Conservation (phyloP, 495 filamentous ascomycete species). For the Xylaria curta region DNA sequence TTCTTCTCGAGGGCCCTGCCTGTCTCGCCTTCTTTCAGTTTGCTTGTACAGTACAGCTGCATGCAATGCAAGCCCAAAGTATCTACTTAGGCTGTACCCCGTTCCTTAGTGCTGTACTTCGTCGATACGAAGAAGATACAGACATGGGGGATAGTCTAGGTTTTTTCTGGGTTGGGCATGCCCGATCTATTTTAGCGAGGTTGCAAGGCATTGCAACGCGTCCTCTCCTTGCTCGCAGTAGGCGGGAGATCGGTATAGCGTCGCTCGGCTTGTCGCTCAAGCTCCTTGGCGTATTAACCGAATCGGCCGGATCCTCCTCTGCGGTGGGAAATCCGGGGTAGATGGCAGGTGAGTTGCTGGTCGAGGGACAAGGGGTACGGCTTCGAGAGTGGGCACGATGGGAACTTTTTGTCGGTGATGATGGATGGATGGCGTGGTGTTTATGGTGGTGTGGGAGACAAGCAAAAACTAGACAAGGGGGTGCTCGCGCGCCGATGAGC, state of each 20-base stretch:
- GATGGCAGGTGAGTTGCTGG: background rate
- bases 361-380: conserved; percentile 6
- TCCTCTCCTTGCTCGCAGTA: conserved; percentile 22
- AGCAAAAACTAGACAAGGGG: conserved; percentile 43
- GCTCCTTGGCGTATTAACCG: conserved; percentile 15
- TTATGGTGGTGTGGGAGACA: conserved; percentile 41
- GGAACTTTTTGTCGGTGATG: conserved; percentile 6
- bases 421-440: conserved; percentile 21
- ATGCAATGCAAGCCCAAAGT: conserved; percentile 13
- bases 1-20: background rate
- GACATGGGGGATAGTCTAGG: conserved; percentile 22
- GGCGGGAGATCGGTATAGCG: conserved; percentile 25
- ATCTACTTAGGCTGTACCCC: conserved; percentile 16
- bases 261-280: background rate
- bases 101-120: conserved; percentile 16
- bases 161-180: conserved; percentile 19
- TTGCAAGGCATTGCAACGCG: conserved; percentile 28
- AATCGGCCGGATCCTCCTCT: conserved; percentile 18
- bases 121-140: conserved; percentile 21
- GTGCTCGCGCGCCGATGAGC: conserved; percentile 27
- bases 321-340: conserved; percentile 21
- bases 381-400: background rate
- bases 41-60: conserved; percentile 2
- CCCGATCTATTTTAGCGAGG: conserved; percentile 29
- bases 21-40: background rate